phyloP scores from a whole-genome alignment of 2,329 filamentous ascomycete species.

The Cadophora luteo-olivacea region DNA sequence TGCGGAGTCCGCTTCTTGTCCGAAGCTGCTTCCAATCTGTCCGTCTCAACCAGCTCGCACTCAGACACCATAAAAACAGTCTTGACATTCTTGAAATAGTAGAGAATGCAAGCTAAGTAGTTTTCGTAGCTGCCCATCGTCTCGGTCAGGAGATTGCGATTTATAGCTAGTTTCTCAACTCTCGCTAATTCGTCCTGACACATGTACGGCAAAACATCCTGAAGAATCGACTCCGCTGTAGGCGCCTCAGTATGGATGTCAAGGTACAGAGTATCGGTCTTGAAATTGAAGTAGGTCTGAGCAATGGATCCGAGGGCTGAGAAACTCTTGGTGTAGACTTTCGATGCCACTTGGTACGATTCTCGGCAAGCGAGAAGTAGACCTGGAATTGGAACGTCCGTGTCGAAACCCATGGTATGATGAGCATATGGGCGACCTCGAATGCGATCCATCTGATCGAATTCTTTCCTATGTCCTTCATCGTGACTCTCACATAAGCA shows the following conservation, averaged over 20 bases:
- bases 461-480: neutral
- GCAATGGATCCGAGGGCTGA: slow-evolving; percentile 14
- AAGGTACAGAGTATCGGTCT: slow-evolving; percentile 13
- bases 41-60: neutral
- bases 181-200: slow-evolving; percentile 18
- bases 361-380: slow-evolving; percentile 14
- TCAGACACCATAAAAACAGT: slow-evolving; percentile 5
- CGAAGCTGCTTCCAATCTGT: neutral
- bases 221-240: slow-evolving; percentile 6
- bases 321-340: slow-evolving; percentile 15
- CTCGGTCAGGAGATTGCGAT: slow-evolving; percentile 1
- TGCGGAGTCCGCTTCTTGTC: neutral
- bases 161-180: slow-evolving; percentile 14
- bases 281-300: slow-evolving; percentile 17
- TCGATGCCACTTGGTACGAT: slow-evolving; percentile 9
- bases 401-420: slow-evolving; percentile 11
- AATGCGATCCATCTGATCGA: slow-evolving; percentile 13
- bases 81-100: slow-evolving; percentile 18
- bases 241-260: neutral
- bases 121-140: slow-evolving; percentile 13
- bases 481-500: neutral
- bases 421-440: slow-evolving; percentile 15
- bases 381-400: neutral
- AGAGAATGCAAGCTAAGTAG: slow-evolving; percentile 16
- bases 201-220: slow-evolving; percentile 17